Conservation (phyloP, 2,329 filamentous ascomycete genomes). For the Exophiala bonariae region DNA sequence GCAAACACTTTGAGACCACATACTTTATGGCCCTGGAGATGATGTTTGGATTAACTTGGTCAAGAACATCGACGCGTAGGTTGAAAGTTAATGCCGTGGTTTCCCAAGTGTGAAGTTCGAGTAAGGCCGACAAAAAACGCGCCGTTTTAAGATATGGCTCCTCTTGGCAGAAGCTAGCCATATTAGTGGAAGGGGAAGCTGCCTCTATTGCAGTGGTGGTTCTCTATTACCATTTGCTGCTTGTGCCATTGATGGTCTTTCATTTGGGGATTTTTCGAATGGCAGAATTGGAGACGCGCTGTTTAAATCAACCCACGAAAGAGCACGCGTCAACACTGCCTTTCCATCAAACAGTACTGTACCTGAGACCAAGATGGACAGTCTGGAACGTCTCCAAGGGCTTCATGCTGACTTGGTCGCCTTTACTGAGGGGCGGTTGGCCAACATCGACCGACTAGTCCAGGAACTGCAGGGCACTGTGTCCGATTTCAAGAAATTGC, state of each 20-base stretch:
- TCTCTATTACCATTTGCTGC: too few relatives aligned
- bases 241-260: background rate
- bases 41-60: too few relatives aligned
- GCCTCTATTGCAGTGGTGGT: too few relatives aligned
- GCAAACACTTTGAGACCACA: background rate
- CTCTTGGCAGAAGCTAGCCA: too few relatives aligned
- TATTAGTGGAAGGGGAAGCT: too few relatives aligned
- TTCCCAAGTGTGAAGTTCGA: too few relatives aligned
- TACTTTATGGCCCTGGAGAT: background rate
- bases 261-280: constrained; percentile 2
- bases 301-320: background rate
- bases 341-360: constrained; percentile 8
- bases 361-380: constrained; percentile 66
- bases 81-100: too few relatives aligned
- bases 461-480: constrained; percentile 65
- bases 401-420: constrained; percentile 83
- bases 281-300: constrained; percentile 3
- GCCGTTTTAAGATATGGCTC: too few relatives aligned
- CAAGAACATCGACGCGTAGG: too few relatives aligned
- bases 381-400: constrained; percentile 74
- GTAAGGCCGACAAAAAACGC: too few relatives aligned
- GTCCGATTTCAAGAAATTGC: constrained; percentile 66
- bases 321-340: constrained; percentile 1
- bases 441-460: constrained; percentile 69
- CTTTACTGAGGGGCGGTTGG: constrained; percentile 69